A percentile compares a stretch with the other conserved stretches of the same genome.
phyloP scores from a whole-genome alignment of 2,329 filamentous ascomycete species.

The Aspergillus tubingensis region DNA sequence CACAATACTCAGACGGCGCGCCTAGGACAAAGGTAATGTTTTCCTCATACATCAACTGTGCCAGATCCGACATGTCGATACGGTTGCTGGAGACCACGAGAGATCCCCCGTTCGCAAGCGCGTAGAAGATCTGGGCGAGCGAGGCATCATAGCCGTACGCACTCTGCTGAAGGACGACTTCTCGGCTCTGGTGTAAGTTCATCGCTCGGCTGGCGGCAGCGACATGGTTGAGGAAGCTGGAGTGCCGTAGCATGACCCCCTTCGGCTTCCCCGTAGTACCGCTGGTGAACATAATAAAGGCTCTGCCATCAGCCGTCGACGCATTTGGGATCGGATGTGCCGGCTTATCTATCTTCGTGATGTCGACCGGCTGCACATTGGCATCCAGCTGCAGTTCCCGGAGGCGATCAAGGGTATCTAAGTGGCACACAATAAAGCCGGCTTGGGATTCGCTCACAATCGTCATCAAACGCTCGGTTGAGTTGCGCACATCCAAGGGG shows the following conservation, averaged over 20 bases:
- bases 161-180: neutral
- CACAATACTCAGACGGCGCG: neutral
- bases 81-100: neutral
- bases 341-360: too few relatives aligned
- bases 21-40: neutral
- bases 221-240: neutral
- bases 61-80: neutral
- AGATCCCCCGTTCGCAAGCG: neutral
- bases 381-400: neutral
- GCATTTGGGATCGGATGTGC: too few relatives aligned
- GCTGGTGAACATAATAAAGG: neutral
- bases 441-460: neutral
- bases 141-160: neutral
- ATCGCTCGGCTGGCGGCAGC: neutral
- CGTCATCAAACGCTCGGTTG: neutral
- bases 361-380: neutral
- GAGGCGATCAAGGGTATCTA: neutral
- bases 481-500: slow-evolving; percentile 1
- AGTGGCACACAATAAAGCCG: too few relatives aligned
- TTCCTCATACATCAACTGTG: neutral
- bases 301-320: neutral
- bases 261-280: neutral
- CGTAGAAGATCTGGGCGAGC: neutral
- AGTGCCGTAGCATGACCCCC: neutral
- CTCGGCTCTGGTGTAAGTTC: neutral